These are phyloP conservation scores for Tolypocladium guangdongense DNA, from an alignment of 2,329 filamentous ascomycete genomes.

Conservation along the genomic window DNA sequence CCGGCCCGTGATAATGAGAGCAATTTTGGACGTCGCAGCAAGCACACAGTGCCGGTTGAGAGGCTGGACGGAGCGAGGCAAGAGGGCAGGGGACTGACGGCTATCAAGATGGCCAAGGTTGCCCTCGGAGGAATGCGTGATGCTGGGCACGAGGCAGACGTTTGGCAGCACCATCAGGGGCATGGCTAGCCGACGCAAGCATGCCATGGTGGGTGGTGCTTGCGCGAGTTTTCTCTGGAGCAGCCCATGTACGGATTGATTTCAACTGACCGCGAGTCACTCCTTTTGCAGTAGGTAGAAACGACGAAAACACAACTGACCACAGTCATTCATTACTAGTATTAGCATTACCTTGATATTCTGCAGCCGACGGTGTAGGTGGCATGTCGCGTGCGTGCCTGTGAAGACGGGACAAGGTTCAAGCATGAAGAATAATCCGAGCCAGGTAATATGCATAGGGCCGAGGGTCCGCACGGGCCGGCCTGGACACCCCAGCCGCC, in stretches of 20 bases:
- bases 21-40: neutral
- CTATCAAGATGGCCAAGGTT: neutral
- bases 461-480: no score
- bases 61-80: neutral
- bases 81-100: neutral
- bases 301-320: neutral
- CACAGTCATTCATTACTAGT: neutral
- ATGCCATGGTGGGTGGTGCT: neutral
- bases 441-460: no score
- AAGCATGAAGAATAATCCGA: neutral
- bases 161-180: neutral
- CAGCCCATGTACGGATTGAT: neutral
- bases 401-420: neutral
- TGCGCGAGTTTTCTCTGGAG: neutral
- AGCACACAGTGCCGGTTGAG: neutral
- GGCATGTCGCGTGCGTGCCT: neutral
- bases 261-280: neutral
- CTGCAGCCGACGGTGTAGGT: neutral
- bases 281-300: slow-evolving; percentile 1
- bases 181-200: neutral
- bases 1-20: neutral
- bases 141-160: neutral
- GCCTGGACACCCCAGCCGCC: neutral
- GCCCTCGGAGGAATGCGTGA: neutral
- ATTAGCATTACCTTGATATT: neutral